phyloP scores from a whole-genome alignment of 2,329 filamentous ascomycete species.

The Pseudocercospora fijiensis region DNA sequence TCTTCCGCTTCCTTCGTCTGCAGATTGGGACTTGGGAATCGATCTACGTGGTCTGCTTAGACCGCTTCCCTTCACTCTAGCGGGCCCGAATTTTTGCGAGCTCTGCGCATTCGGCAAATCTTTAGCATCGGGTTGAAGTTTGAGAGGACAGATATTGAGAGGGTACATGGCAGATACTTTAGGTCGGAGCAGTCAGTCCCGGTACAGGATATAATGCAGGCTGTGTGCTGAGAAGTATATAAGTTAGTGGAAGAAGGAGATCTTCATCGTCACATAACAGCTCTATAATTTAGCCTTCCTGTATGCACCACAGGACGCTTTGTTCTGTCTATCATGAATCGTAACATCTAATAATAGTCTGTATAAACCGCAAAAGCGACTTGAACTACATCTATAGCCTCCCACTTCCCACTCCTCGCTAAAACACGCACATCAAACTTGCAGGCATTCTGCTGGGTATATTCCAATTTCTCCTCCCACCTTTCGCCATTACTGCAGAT shows the following conservation, averaged over 20 bases:
- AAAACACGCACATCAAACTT: background rate
- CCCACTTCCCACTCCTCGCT: slow-evolving; percentile 11
- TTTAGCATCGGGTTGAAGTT: background rate
- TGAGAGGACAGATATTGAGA: background rate
- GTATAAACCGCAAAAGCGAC: background rate
- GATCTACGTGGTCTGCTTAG: background rate
- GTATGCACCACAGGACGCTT: too few relatives aligned
- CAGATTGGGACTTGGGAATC: background rate
- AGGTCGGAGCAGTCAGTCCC: too few relatives aligned
- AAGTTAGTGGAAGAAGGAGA: background rate
- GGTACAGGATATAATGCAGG: too few relatives aligned
- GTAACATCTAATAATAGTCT: background rate
- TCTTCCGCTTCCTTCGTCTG: background rate
- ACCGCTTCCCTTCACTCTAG: background rate
- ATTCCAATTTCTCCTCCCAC: slow-evolving; percentile 7
- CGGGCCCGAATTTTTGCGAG: slow-evolving; percentile 1
- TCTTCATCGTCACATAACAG: background rate
- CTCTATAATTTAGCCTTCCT: too few relatives aligned
- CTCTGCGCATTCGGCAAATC: background rate
- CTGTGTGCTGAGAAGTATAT: too few relatives aligned
- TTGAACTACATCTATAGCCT: background rate
- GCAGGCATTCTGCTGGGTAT: slow-evolving; percentile 20
- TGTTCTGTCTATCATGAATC: slow-evolving; percentile 4
- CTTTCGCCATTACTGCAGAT: background rate
- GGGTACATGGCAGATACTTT: background rate